These are phyloP conservation scores for Solanum etuberosum DNA, from an alignment of 257 asterid species.

Conservation along the genomic window DNA sequence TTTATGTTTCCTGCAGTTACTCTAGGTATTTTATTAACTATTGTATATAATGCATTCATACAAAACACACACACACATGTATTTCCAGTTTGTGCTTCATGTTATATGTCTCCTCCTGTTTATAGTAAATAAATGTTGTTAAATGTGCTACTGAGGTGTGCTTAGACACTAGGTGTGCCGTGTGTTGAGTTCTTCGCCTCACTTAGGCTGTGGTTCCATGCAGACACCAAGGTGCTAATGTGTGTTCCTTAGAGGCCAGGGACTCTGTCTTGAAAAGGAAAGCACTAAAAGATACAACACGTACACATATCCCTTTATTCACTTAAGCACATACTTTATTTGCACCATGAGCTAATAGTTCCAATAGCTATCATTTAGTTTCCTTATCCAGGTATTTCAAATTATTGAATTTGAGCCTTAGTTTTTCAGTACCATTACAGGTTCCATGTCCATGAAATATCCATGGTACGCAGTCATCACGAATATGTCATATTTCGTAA, in stretches of 20 bases:
- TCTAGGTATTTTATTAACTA: background rate
- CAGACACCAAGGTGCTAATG: background rate
- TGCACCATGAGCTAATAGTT: background rate
- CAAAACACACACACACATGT: background rate
- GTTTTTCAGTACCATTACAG: background rate
- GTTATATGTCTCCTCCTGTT: background rate
- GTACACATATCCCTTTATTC: background rate
- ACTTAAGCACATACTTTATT: background rate
- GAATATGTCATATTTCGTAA: background rate
- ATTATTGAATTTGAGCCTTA: background rate
- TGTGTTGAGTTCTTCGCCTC: background rate
- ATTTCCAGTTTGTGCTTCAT: background rate
- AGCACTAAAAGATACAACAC: background rate
- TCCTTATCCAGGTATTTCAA: background rate
- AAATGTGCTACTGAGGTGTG: background rate
- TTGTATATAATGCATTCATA: background rate
- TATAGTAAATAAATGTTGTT: background rate
- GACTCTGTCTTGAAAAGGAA: background rate
- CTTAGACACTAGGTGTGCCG: background rate
- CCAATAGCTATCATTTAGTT: background rate
- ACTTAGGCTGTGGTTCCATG: background rate
- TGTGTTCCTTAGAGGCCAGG: background rate
- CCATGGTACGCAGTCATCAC: background rate
- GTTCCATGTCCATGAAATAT: background rate
- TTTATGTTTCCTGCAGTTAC: background rate